phyloP scores from a whole-genome alignment of 805 yeast species.

The Starmerella riodocensis region DNA sequence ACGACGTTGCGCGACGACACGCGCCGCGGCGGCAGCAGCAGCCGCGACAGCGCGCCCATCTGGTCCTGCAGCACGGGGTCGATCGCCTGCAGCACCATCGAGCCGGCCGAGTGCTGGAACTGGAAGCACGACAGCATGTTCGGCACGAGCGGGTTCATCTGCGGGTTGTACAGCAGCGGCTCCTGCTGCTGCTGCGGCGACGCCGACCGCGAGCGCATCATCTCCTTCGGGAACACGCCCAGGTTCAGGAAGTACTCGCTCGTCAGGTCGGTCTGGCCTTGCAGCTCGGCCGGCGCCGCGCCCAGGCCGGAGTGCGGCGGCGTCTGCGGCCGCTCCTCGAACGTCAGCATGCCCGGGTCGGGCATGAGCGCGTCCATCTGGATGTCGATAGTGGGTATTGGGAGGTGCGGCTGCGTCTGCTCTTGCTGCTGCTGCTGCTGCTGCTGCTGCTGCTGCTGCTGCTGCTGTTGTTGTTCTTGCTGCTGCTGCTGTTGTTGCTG shows the following conservation, averaged over 20 bases:
- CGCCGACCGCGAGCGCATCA: neutral
- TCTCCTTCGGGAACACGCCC: conserved; percentile 1
- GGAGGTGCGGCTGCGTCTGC: too few species aligned
- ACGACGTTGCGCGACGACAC: conserved; percentile 31
- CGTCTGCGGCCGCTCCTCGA: too few species aligned
- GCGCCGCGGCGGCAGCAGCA: conserved; percentile 3
- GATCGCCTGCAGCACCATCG: conserved; percentile 5
- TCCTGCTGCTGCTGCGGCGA: neutral
- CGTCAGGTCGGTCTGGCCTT: neutral
- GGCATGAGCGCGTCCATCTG: too few species aligned
- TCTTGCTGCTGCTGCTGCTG: too few species aligned
- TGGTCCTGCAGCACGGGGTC: neutral
- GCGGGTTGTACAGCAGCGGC: neutral
- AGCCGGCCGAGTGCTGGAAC: conserved; percentile 8
- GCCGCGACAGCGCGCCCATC: conserved; percentile 9
- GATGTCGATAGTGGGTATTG: too few species aligned
- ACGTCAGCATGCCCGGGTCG: too few species aligned
- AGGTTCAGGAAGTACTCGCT: conserved; percentile 1
- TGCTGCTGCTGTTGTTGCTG: too few species aligned
- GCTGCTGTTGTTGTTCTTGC: too few species aligned
- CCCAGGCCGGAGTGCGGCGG: neutral
- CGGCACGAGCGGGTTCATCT: neutral
- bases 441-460: too few species aligned
- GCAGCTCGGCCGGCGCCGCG: too few species aligned
- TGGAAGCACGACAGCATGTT: conserved; percentile 2